phyloP scores from a whole-genome alignment of 2,329 filamentous ascomycete species.

The Neonectria sp. region DNA sequence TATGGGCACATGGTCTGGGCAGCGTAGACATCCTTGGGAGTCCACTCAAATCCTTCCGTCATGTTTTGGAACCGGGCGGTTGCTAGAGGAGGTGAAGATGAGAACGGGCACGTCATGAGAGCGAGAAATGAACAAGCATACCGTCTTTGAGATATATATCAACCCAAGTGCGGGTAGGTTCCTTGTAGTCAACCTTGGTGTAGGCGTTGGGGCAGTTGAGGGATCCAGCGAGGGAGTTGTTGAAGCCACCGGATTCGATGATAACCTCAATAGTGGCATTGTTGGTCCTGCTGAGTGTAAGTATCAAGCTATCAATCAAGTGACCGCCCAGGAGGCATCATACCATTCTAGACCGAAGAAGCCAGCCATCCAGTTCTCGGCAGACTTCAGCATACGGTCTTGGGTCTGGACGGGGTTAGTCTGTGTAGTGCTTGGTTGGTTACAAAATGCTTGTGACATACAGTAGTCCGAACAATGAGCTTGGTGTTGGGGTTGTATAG shows the following conservation, averaged over 20 bases:
- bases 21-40: conserved; percentile 73
- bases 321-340: conserved; percentile 12
- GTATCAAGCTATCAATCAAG: neutral
- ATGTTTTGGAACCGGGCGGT: conserved; percentile 71
- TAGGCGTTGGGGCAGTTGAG: conserved; percentile 76
- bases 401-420: conserved; percentile 67
- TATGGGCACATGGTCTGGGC: conserved; percentile 83
- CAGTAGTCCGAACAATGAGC: conserved; percentile 80
- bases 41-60: conserved; percentile 75
- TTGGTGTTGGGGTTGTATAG: conserved; percentile 81
- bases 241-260: conserved; percentile 75
- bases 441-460: conserved; percentile 43
- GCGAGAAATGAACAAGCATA: conserved; percentile 39
- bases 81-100: conserved; percentile 57
- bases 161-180: conserved; percentile 73
- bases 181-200: conserved; percentile 65
- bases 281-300: conserved; percentile 63
- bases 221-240: conserved; percentile 80
- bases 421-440: neutral
- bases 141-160: conserved; percentile 75
- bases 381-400: conserved; percentile 82
- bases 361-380: conserved; percentile 84
- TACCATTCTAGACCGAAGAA: conserved; percentile 83
- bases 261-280: conserved; percentile 82
- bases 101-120: neutral